phyloP scores from a whole-genome alignment of 306 rosid species.

The Quercus dentata region DNA sequence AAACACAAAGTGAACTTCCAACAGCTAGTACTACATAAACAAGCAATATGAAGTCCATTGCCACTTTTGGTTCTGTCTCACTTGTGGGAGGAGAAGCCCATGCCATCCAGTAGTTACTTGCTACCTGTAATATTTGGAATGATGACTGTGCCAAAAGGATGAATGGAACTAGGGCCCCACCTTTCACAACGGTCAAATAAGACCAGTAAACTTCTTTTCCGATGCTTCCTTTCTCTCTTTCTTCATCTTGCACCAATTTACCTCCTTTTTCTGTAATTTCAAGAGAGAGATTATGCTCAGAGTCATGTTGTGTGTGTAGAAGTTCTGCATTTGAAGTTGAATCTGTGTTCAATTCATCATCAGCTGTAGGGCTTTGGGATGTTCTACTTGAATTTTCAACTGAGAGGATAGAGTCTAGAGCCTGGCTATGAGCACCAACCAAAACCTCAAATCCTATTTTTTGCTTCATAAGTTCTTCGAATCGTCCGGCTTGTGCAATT shows the following conservation, averaged over 20 bases:
- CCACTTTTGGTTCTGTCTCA: constrained; percentile 46
- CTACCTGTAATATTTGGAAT: constrained; percentile 81
- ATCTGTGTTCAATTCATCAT: constrained; percentile 37
- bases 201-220: constrained; percentile 77
- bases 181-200: constrained; percentile 70
- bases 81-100: constrained; percentile 84
- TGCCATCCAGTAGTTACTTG: constrained; percentile 97
- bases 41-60: constrained; percentile 51
- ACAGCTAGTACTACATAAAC: constrained; percentile 65
- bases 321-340: constrained; percentile 37
- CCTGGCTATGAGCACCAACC: constrained; percentile 94
- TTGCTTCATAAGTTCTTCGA: constrained; percentile 75
- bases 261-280: constrained; percentile 66
- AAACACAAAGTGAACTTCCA: constrained; percentile 68
- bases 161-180: constrained; percentile 71
- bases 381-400: constrained; percentile 59
- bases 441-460: constrained; percentile 81
- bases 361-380: constrained; percentile 32
- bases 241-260: constrained; percentile 87
- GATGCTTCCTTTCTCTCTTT: constrained; percentile 94
- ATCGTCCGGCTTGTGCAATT: constrained; percentile 81
- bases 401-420: constrained; percentile 66
- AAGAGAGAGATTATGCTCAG: constrained; percentile 47
- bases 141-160: constrained; percentile 82
- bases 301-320: constrained; percentile 33